Conservation (phyloP, 768 basidiomycete genomes). For the Rhizopogon vinicolor region DNA sequence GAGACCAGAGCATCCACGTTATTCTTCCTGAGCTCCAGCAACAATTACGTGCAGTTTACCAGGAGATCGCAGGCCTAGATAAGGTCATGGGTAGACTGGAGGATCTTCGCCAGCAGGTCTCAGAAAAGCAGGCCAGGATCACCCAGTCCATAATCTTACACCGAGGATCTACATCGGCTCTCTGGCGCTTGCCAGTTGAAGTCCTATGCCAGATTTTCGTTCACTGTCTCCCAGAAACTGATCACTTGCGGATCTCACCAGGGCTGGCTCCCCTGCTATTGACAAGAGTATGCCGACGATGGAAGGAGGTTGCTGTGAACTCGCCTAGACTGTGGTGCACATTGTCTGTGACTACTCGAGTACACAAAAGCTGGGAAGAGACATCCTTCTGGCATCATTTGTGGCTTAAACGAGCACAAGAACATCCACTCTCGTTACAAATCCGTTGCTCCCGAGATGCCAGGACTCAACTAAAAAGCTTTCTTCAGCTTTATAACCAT, state of each 20-base stretch:
- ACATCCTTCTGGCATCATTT: conserved; percentile 9
- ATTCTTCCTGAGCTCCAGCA: conserved; percentile 11
- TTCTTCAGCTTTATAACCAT: conserved; percentile 18
- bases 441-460: not conserved
- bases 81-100: conserved; percentile 10
- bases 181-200: conserved; percentile 40
- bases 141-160: conserved; percentile 14
- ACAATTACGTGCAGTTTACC: conserved; percentile 8
- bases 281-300: conserved; percentile 35
- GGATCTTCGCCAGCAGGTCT: conserved; percentile 8
- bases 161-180: conserved; percentile 18
- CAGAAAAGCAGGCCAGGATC: conserved; percentile 11
- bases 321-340: conserved; percentile 43
- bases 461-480: not conserved
- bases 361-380: conserved; percentile 9
- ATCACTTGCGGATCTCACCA: not conserved
- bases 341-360: conserved; percentile 20
- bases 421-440: conserved; percentile 13
- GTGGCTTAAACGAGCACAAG: conserved; percentile 8
- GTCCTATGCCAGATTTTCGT: conserved; percentile 44
- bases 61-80: conserved; percentile 8
- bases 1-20: conserved; percentile 5
- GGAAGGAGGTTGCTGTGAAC: conserved; percentile 34
- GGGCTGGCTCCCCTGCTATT: conserved; percentile 32
- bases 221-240: conserved; percentile 31